phyloP scores from a whole-genome alignment of 2,329 filamentous ascomycete species.

The Penicillium hordei region DNA sequence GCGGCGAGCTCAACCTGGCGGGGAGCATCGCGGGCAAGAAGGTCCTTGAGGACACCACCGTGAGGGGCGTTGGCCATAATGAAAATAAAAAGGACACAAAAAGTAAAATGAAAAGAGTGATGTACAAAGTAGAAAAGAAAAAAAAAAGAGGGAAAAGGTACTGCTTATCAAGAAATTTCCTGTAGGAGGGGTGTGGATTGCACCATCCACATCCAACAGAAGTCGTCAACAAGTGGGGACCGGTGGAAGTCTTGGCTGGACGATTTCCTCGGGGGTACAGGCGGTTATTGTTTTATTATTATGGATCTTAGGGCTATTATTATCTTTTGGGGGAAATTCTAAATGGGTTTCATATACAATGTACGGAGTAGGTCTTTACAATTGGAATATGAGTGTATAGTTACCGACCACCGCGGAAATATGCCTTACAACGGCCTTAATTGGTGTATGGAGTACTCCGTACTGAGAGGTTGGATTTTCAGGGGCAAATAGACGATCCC shows the following conservation, averaged over 20 bases:
- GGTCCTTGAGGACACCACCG: constrained; percentile 95
- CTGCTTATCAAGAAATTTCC: constrained; percentile 13
- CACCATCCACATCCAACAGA: constrained; percentile 6
- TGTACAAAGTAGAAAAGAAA: background rate
- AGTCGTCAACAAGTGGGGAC: constrained; percentile 27
- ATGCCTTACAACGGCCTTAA: no score
- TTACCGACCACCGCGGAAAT: background rate
- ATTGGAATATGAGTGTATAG: background rate
- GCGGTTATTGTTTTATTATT: background rate
- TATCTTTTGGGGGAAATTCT: background rate
- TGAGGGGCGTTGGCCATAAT: constrained; percentile 63
- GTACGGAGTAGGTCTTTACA: background rate
- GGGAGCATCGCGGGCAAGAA: constrained; percentile 87
- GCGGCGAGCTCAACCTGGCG: constrained; percentile 74
- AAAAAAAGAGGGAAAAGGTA: constrained; percentile 1
- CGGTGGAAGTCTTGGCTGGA: constrained; percentile 14
- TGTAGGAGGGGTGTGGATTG: constrained; percentile 7
- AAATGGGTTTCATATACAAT: background rate
- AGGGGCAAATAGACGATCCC: constrained; percentile 17
- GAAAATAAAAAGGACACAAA: constrained; percentile 6
- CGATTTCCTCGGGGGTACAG: background rate
- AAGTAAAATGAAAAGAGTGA: constrained; percentile 4
- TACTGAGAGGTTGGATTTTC: constrained; percentile 13
- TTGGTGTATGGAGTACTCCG: background rate
- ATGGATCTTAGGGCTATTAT: background rate